These are phyloP conservation scores for Amaranthus tricolor DNA, from an alignment of 179 eudicot genomes.

Conservation along the genomic window DNA sequence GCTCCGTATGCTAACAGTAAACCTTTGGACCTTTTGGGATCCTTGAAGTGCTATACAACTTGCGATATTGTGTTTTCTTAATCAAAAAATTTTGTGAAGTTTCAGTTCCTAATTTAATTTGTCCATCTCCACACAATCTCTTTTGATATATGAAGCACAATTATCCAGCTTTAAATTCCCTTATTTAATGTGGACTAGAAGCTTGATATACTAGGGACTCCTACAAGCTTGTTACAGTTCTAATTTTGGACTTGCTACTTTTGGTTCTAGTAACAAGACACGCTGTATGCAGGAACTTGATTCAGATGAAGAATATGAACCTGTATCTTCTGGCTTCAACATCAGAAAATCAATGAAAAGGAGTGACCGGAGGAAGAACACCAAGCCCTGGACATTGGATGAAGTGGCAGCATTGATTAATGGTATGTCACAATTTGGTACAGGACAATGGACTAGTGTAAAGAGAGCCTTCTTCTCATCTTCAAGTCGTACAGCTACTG, in stretches of 20 bases:
- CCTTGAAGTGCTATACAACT: too few species aligned
- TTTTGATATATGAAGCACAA: not conserved
- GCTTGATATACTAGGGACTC: not conserved
- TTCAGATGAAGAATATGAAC: conserved; percentile 27
- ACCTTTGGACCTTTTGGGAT: too few species aligned
- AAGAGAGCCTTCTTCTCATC: conserved; percentile 6
- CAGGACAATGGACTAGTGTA: conserved; percentile 29
- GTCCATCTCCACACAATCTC: not conserved
- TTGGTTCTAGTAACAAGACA: not conserved
- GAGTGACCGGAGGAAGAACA: conserved; percentile 9
- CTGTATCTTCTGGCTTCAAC: conserved; percentile 1
- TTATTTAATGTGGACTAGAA: not conserved
- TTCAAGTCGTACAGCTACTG: conserved; percentile 21
- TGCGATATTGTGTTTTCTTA: too few species aligned
- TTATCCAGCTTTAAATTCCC: not conserved
- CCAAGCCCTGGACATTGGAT: conserved; percentile 21
- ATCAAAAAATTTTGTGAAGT: too few species aligned
- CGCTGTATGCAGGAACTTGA: conserved; percentile 18
- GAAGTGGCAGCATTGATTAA: conserved; percentile 22
- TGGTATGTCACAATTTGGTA: conserved; percentile 21
- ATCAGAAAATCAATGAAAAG: not conserved
- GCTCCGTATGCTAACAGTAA: too few species aligned
- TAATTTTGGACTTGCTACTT: not conserved
- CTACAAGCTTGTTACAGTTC: not conserved
- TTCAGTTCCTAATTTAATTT: not conserved